Base-by-base conservation (phyloP, 768 basidiomycete species). In the Mrakia hoshinonis region DNA sequence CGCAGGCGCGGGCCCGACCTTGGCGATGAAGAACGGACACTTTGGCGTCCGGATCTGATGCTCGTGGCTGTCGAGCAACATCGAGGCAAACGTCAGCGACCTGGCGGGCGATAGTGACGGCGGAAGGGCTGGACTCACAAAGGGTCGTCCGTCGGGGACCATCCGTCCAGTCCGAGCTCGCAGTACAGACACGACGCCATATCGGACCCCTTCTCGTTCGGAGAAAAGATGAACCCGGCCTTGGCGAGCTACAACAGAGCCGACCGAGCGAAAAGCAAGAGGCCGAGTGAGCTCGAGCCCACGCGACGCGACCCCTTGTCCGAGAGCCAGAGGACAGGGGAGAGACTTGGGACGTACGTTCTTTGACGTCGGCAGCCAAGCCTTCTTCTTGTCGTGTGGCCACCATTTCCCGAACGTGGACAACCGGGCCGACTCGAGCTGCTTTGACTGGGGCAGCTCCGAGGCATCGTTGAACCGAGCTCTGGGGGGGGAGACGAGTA, bases 241-340 rank as follows among this genome's bases (percentile, higher is more conserved):
- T 85, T 85, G 0, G 93, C 89, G 85, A 98, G 87, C 93, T 93
- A n/a, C n/a, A n/a, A n/a, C n/a, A n/a, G n/a, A n/a, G n/a, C n/a
- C n/a, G n/a, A 74, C 20, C 24, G 29, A 12, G 26, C 9, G n/a
- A 46, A 13, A 39, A 34, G 34, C 39, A n/a, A 61, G 18, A 4
- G 34, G n/a, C 9, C 3, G 51, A 31, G 24, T 43, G 67, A 55
- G 67, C 49, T 68, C n/a, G 38, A 15, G 61, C 29, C n/a, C 54
- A 15, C 24, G 11, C 15, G 13, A 31, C 24, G 1, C 1, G 29
- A 39, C 29, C 26, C 15, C 12, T 34, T 18, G 22, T 24, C 7
- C 2, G 12, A 38, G 47, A 39, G 58, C 31, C 22, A 15, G 2
- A 9, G 11, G 1, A 18, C 24, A 22, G 36, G 26, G 36, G 18